Evolutionary conservation across 2,329 filamentous ascomycete species (phyloP).

Genomic region (Trichoderma sp.): DNA sequence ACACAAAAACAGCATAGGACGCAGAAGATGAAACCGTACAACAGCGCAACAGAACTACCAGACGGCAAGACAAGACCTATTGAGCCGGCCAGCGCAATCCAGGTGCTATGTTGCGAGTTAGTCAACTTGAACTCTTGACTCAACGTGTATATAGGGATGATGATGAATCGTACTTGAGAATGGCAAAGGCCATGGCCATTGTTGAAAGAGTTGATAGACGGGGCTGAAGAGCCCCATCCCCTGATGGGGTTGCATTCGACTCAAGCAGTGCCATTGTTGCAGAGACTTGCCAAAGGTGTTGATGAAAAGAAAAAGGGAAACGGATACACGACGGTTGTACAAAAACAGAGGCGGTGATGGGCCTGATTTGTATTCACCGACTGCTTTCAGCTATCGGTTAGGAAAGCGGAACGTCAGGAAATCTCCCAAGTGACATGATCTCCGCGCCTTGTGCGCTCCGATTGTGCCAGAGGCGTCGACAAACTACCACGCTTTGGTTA

Average conservation of each 20-base stretch:
- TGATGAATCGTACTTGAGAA: not conserved
- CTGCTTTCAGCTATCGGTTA: not conserved
- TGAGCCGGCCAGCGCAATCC: conserved; percentile 10
- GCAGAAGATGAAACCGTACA: conserved; percentile 11
- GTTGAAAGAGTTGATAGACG: conserved; percentile 4
- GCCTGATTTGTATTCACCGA: conserved; percentile 13
- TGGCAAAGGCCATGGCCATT: conserved; percentile 13
- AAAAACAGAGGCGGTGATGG: not conserved
- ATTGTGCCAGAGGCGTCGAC: not conserved
- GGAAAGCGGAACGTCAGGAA: not conserved
- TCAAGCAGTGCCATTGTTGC: not conserved
- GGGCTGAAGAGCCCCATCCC: conserved; percentile 11
- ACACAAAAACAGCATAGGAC: conserved; percentile 4
- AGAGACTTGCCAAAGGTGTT: not conserved
- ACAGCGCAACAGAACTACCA: not conserved
- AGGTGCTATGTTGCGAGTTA: not conserved
- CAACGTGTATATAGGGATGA: not conserved
- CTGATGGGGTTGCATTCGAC: not conserved
- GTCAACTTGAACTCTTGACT: not conserved
- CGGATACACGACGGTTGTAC: not conserved
- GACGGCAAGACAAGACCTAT: conserved; percentile 6
- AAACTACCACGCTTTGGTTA: not conserved
- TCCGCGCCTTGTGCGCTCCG: not conserved
- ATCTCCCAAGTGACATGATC: conserved; percentile 5
- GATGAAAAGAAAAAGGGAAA: not conserved